These are phyloP conservation scores for Isabelozyma rhagii DNA, from an alignment of 805 yeast species.

Conservation along the genomic window DNA sequence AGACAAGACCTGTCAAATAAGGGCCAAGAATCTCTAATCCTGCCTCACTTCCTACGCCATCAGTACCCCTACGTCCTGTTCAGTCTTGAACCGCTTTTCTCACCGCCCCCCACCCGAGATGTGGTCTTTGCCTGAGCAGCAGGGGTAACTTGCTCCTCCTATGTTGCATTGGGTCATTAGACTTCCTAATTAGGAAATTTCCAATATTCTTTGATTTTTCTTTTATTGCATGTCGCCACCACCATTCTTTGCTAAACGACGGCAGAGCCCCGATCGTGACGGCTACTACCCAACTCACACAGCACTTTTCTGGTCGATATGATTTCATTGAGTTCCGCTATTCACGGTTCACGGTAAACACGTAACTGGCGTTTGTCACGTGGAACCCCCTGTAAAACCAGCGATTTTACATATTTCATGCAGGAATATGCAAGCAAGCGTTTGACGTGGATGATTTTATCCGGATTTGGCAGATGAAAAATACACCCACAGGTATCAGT, in stretches of 20 bases:
- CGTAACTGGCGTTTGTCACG: not conserved
- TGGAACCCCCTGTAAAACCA: not conserved
- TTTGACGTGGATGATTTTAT: not conserved
- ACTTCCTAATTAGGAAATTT: not conserved
- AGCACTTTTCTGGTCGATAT: not conserved
- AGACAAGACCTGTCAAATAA: not conserved
- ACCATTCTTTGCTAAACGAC: too few species aligned
- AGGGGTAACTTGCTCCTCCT: not conserved
- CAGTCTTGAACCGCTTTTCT: too few species aligned
- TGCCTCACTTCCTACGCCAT: too few species aligned
- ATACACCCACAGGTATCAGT: not conserved
- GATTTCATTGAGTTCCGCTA: not conserved
- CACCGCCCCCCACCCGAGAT: too few species aligned
- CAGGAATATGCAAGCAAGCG: not conserved
- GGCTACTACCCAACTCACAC: too few species aligned
- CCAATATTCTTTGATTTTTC: not conserved
- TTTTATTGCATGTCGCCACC: too few species aligned
- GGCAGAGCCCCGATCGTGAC: too few species aligned
- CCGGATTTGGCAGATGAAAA: not conserved
- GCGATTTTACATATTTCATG: not conserved
- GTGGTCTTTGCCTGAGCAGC: too few species aligned
- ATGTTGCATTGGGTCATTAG: not conserved
- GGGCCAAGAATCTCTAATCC: not conserved
- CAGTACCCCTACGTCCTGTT: too few species aligned
- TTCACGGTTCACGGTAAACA: not conserved